Evolutionary conservation across 345 rosid genomes (phyloP).

Genomic region (Populus simonii): DNA sequence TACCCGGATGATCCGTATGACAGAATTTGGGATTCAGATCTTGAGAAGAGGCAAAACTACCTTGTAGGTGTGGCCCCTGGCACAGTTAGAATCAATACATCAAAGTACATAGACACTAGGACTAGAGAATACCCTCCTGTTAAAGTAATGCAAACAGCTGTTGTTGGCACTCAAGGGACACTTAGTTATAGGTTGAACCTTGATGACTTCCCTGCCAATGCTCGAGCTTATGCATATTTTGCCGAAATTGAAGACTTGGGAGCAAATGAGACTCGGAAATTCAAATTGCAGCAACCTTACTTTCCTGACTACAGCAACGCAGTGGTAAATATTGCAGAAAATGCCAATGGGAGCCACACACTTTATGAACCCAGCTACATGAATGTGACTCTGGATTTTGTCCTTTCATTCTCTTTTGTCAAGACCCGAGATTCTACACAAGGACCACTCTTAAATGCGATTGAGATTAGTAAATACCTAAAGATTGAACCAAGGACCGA

Average conservation of each 20-base stretch:
- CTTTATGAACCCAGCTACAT: conserved; percentile 98
- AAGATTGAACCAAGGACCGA: conserved; percentile 64
- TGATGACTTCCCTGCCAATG: conserved; percentile 92
- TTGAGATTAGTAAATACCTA: conserved; percentile 84
- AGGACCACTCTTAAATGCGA: conserved; percentile 87
- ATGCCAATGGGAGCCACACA: conserved; percentile 82
- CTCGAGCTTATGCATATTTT: conserved; percentile 87
- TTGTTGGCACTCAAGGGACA: conserved; percentile 69
- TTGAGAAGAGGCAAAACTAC: conserved; percentile 69
- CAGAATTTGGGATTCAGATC: conserved; percentile 97
- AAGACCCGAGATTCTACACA: conserved; percentile 76
- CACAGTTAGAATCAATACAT: conserved; percentile 66
- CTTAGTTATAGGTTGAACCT: conserved; percentile 85
- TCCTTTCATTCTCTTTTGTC: conserved; percentile 68
- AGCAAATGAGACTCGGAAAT: conserved; percentile 70
- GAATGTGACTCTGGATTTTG: conserved; percentile 75
- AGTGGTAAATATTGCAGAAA: conserved; percentile 91
- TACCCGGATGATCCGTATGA: conserved; percentile 99
- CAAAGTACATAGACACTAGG: conserved; percentile 45
- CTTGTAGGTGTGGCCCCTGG: conserved; percentile 87
- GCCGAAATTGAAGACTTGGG: conserved; percentile 86
- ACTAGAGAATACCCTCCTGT: conserved; percentile 97
- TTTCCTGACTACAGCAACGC: conserved; percentile 78
- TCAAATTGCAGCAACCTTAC: conserved; percentile 61
- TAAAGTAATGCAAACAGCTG: conserved; percentile 96